These are phyloP conservation scores for Cryphonectria parasitica DNA, from an alignment of 2,329 filamentous ascomycete species.

Conservation along the genomic window DNA sequence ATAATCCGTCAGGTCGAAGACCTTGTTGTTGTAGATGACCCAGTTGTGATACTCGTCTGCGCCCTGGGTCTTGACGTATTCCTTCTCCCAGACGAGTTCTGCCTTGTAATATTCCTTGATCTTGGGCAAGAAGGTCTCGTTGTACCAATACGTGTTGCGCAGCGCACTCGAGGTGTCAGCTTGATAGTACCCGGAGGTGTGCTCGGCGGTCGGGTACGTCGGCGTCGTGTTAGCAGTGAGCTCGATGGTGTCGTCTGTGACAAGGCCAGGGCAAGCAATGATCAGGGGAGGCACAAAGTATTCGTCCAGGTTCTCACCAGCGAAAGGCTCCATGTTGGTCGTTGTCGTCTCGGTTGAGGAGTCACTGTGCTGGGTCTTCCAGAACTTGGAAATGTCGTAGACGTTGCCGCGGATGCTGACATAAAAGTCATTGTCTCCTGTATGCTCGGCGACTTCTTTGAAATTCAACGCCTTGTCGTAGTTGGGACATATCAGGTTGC, in stretches of 20 bases:
- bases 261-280: constrained; percentile 74
- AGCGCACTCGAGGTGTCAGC: constrained; percentile 61
- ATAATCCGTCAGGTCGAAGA: constrained; percentile 94
- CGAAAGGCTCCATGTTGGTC: constrained; percentile 74
- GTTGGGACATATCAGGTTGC: constrained; percentile 84
- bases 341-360: constrained; percentile 62
- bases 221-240: constrained; percentile 70
- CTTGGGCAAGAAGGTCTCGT: constrained; percentile 69
- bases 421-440: constrained; percentile 77
- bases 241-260: constrained; percentile 57
- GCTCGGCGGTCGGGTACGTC: constrained; percentile 59
- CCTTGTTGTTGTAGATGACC: constrained; percentile 73
- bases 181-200: constrained; percentile 70
- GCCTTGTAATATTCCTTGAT: constrained; percentile 90
- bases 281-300: constrained; percentile 84
- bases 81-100: constrained; percentile 72
- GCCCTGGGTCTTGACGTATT: constrained; percentile 67
- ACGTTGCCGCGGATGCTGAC: constrained; percentile 87
- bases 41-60: constrained; percentile 71
- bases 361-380: constrained; percentile 82
- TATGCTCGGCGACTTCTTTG: constrained; percentile 71
- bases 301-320: constrained; percentile 76
- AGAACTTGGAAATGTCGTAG: constrained; percentile 92
- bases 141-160: constrained; percentile 75
- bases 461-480: constrained; percentile 85